Base-by-base conservation (phyloP, 2,329 filamentous ascomycete species). In the Paecilomyces fulvus region DNA sequence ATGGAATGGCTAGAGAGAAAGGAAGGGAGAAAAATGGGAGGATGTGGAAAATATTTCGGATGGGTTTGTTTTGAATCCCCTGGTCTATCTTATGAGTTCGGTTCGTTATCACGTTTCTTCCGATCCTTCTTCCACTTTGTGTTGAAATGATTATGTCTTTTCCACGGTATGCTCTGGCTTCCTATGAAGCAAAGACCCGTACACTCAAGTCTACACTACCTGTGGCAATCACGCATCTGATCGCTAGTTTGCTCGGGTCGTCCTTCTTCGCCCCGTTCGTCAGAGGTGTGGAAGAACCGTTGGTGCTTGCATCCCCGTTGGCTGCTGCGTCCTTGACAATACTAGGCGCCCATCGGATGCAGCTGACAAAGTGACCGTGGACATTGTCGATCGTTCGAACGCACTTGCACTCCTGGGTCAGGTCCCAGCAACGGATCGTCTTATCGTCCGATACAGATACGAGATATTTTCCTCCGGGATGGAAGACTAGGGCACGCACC, bases 391-490 rank as follows among this genome's bases (percentile, higher is more conserved):
- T 76, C 0, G 84, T 86, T 73, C 92, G 92, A 63, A 96, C 90
- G 65, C 90, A 92, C 67, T 91, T 92, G 48, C 89, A 90, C 70
- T 95, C 91, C 69, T 97, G 92, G 25, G 83, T 82, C 25, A 97
- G 77, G 75, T 97, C 92, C 92, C 92, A 97, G 77, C 92, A 96
- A 55, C 92, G 82, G 58, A 97, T 80, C 3, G 90, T 92, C 76
- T 94, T 95, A 75, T 97, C 92, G 70, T 97, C 92, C 14, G 87
- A 83, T 20, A 88, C 89, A 6, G 87, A 92, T 5, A 97, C 75
- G 1, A 97, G 80, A 66, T 94, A 96, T 73, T 92, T 95, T 49
- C 92, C 92, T 8, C 90, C 89, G 0, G 92, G 92, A 66, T 96
- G 92, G 71, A 96, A 97, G 9, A 90, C 85, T 5, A 96, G 74